Conservation (phyloP, 441 rosid species). For the Kokia cookei region DNA sequence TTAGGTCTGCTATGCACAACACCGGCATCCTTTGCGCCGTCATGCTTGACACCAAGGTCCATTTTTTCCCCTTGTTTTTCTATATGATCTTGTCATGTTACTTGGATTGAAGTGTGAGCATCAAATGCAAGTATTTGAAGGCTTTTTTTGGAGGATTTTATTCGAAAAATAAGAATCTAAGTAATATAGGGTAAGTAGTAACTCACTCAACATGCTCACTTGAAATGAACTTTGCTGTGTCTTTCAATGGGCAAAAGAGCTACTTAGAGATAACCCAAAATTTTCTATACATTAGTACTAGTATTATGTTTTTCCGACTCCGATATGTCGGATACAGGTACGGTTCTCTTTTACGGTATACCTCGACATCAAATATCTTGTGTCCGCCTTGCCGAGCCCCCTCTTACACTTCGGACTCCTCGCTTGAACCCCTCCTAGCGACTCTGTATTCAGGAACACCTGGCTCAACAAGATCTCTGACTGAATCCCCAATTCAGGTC, state of each 20-base stretch:
- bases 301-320: no score
- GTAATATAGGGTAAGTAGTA: not conserved
- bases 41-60: slow-evolving; percentile 93
- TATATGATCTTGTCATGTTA: not conserved
- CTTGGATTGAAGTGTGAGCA: not conserved
- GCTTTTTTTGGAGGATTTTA: not conserved
- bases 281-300: no score
- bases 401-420: no score
- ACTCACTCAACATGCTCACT: not conserved
- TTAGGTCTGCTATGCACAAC: slow-evolving; percentile 65
- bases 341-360: no score
- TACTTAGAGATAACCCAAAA: not conserved
- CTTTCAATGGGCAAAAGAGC: not conserved
- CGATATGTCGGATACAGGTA: no score
- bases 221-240: not conserved
- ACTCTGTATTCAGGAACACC: no score
- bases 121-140: not conserved
- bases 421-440: no score
- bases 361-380: no score
- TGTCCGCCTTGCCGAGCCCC: no score
- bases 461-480: no score
- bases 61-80: not conserved
- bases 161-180: not conserved
- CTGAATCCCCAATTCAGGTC: no score
- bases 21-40: slow-evolving; percentile 78